Base-by-base conservation (phyloP, 163 green algal genomes). In the Scenedesmus sp. region DNA sequence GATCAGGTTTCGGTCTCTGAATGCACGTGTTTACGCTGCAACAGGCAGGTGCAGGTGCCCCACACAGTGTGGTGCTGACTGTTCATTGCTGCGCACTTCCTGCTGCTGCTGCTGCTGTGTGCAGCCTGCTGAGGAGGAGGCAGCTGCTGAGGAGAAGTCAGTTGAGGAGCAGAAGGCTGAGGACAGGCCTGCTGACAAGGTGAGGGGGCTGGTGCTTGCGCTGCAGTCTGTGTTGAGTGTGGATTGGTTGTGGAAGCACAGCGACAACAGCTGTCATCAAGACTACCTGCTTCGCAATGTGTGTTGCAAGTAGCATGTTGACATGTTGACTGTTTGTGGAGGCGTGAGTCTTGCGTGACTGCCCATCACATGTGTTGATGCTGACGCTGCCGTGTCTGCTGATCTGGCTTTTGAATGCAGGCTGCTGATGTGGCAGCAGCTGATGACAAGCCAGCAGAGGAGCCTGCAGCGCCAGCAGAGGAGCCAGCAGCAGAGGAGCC, bases 81-180 rank as follows among this genome's bases (percentile, higher is more conserved):
- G 12, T n/a, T 7, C 54, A 20, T 57, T 34, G 34, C 12, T 10
- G 34, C 34, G 8, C 59, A 15, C 0, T 57, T 8, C 67, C 18
- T 79, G 77, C 64, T 85, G 70, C 87, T 34, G 23, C 55, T 34
- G 70, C 87, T 76, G 67, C 54, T 67, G 67, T 56, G 87, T 62
- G 55, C 34, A 64, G 81, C 81, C 52, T 34, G 81, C 52, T 34
- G 81, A 59, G 52, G 52, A 85, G 79, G 81, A 59, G 81, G 54
- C 81, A 46, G 81, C 81, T 62, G 81, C 4, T 46, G 81, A 86
- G 81, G 34, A 86, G 81, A 34, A 59, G 52, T 34, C 76, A 59
- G 76, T 84, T 26, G 76, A 84, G 34, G 34, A 84, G 76, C 70
- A 79, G 23, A 79, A 79, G 23, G 23, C 70, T n/a, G 23, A 79